Base-by-base conservation (phyloP, 2,329 filamentous ascomycete genomes). In the Diaporthe humulicola region DNA sequence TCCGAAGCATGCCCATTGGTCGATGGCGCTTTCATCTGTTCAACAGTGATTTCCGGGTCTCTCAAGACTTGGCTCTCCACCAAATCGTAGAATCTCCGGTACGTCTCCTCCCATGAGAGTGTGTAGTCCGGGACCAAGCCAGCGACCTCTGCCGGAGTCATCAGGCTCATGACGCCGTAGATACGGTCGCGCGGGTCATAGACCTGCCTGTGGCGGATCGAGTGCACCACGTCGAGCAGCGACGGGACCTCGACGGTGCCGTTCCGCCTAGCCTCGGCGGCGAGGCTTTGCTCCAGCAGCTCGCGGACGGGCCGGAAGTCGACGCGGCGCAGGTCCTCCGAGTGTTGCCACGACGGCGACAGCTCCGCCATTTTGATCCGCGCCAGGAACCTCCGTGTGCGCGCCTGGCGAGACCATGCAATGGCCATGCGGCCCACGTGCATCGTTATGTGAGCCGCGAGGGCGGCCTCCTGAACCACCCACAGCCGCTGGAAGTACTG, bases 401-500 rank as follows among this genome's bases (percentile, higher is more conserved):
- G 38, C n/a, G 36, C 36, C 36, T 12, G 19, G 36, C 30, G 22
- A 8, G 57, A 61, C 57, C 57, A 61, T 15, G 15, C 57, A 14
- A 42, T 61, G 57, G 22, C 14, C 36, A 10, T 61, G 38, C n/a
- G 36, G 38, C 57, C 57, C n/a, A 61, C 57, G n/a, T 61, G n/a
- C 57, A 61, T 61, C n/a, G n/a, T 42, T 36, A 42, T 30, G 22
- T 36, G 36, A 6, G 22, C 3, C 6, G 75, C 77, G 38, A 79
- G 74, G 22, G 72, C 78, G n/a, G 77, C 72, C 70, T 79, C 78
- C 71, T 79, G 78, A 42, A 79, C 75, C 22, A 79, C 77, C 77
- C 77, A 79, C 5, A 71, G 73, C 36, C 78, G 78, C 22, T 25
- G 12, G 48, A 74, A 74, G 67, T 70, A 72, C 9, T 30, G 45